A percentile compares a stretch with the other conserved stretches of the same genome.
phyloP scores from a whole-genome alignment of 805 yeast species.

The Candida adriatica region DNA sequence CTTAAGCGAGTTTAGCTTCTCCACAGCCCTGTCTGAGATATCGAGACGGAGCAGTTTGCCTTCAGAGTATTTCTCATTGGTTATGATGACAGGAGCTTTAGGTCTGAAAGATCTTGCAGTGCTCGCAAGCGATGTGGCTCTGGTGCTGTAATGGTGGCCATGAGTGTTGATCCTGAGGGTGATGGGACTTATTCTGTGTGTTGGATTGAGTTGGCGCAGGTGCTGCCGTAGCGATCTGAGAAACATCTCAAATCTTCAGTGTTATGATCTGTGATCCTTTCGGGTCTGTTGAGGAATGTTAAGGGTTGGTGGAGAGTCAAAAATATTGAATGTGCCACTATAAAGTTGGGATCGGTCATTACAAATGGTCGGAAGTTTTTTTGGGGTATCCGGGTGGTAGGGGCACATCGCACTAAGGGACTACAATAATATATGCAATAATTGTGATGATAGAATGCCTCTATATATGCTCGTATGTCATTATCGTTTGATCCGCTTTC shows the following conservation, averaged over 20 bases:
- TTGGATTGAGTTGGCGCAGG: neutral
- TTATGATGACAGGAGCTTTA: conserved; percentile 4
- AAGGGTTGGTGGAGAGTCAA: too few relatives aligned
- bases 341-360: too few relatives aligned
- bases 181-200: neutral
- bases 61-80: conserved; percentile 21
- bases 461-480: too few relatives aligned
- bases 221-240: neutral
- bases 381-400: too few relatives aligned
- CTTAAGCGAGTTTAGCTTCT: conserved; percentile 47
- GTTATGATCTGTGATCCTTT: too few relatives aligned
- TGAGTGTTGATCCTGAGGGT: neutral
- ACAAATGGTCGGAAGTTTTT: too few relatives aligned
- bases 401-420: too few relatives aligned
- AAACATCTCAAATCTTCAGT: neutral
- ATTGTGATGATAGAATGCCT: too few relatives aligned
- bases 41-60: conserved; percentile 30
- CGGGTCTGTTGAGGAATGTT: too few relatives aligned
- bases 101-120: conserved; percentile 9
- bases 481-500: too few relatives aligned
- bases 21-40: conserved; percentile 32
- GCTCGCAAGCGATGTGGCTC: conserved; percentile 10
- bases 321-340: too few relatives aligned
- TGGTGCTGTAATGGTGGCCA: conserved; percentile 1
- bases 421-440: too few relatives aligned